Percentiles rank a stretch among this genome's conserved stretches.
These are phyloP conservation scores for Penicillium sp. DNA, from an alignment of 2,329 filamentous ascomycete genomes.

Conservation along the genomic window DNA sequence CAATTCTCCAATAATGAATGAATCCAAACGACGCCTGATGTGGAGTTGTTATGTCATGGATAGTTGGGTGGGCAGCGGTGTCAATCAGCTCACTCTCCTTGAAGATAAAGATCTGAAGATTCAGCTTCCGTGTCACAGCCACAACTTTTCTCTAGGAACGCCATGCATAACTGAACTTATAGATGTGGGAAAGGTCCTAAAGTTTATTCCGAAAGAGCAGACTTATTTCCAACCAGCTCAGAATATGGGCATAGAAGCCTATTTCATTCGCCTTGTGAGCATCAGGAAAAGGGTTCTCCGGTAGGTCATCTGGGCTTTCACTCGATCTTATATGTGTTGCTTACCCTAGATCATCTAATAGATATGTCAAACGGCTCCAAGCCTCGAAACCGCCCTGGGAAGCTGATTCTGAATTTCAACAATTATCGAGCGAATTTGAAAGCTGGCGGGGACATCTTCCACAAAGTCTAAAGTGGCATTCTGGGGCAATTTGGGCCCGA, in stretches of 20 bases:
- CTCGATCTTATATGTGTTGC: background rate
- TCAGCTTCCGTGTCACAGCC: slow-evolving; percentile 25
- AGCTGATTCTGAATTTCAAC: slow-evolving; percentile 46
- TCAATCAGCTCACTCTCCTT: slow-evolving; percentile 28
- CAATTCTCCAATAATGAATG: slow-evolving; percentile 16
- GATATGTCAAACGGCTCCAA: slow-evolving; percentile 47
- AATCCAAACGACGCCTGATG: slow-evolving; percentile 27
- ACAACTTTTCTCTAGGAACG: slow-evolving; percentile 26
- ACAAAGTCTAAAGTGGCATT: slow-evolving; percentile 47
- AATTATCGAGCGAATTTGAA: slow-evolving; percentile 43
- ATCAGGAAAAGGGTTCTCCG: slow-evolving; percentile 16
- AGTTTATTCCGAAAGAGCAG: slow-evolving; percentile 11
- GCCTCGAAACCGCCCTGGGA: slow-evolving; percentile 45
- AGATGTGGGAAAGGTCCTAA: slow-evolving; percentile 19
- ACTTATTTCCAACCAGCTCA: slow-evolving; percentile 6
- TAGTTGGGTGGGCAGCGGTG: slow-evolving; percentile 28
- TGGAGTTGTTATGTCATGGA: slow-evolving; percentile 31
- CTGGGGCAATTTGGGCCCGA: slow-evolving; percentile 49
- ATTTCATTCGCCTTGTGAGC: slow-evolving; percentile 21
- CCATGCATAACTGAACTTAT: slow-evolving; percentile 27
- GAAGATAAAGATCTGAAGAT: slow-evolving; percentile 28
- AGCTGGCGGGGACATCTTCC: slow-evolving; percentile 47
- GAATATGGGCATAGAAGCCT: slow-evolving; percentile 20
- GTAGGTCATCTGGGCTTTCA: background rate
- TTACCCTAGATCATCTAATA: background rate